Evolutionary conservation across 768 basidiomycete genomes (phyloP), one percentile per base, ranked within the genome.

Genomic region (Rhodotorula babjevae): DNA sequence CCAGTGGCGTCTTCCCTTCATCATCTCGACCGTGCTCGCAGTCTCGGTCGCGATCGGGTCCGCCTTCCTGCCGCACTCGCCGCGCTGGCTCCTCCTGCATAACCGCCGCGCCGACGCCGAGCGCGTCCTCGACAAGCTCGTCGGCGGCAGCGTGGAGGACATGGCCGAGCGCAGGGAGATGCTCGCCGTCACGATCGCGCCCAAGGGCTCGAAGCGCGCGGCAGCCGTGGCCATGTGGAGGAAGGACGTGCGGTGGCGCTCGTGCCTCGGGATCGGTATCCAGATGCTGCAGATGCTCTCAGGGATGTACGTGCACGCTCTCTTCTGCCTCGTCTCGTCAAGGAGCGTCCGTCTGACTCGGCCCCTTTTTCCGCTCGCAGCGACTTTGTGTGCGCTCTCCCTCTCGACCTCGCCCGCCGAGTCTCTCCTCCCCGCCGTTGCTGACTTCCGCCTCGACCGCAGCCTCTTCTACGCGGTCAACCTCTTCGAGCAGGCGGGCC

Each of bases 1-100:
- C 21, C 79, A 83, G 1, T 84, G 84, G 84, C 80, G 83, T 0
- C 75, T 82, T 16, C 83, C 83, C 0, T 79, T 83, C 59, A 80
- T 78, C n/a, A 29, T 67, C 31, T 65, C 62, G 25, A 52, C 71
- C 11, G 2, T 49, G 11, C 33, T 68, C 23, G 40, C 68, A n/a
- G 36, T 69, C 53, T 3, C 77, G 15, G 76, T 83, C 47, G 80
- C 80, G 21, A 69, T 79, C 3, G 80, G 79, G 2, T 76, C 79
- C 0, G 79, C 78, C 4, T 78, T 83, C 72, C 77, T 83, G 6
- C 82, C 83, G 10, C 80, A 83, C 63, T 83, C 83, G 2, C 83
- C 83, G 1, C 78, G 83, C 29, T 84, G 83, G 82, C 80, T 84
- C 15, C 70, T 79, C 36, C 80, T 81, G 47, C 80, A 82, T 19